phyloP scores from a whole-genome alignment of 2,329 filamentous ascomycete genomes.

The Ceratocystis albifundus region DNA sequence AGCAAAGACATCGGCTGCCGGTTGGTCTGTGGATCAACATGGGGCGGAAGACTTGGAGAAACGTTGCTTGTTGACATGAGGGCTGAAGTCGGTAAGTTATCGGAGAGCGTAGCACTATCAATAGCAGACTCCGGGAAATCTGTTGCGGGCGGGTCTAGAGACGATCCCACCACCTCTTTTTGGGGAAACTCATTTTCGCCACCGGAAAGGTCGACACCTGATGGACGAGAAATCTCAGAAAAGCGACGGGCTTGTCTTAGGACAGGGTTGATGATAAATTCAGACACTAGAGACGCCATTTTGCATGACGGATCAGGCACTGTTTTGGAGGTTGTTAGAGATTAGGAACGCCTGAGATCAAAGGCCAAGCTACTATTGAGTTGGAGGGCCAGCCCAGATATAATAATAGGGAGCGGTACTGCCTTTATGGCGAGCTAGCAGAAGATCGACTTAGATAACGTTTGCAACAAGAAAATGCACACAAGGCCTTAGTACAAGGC shows the following conservation, averaged over 20 bases:
- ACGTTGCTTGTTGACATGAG: not conserved
- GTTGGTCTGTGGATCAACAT: not conserved
- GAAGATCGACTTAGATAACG: not conserved
- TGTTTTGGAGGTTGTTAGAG: not conserved
- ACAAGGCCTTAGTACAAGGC: not conserved
- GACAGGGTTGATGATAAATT: constrained; percentile 55
- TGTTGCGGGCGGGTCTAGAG: constrained; percentile 8
- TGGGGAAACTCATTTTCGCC: constrained; percentile 30
- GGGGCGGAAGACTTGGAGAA: not conserved
- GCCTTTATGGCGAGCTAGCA: not conserved
- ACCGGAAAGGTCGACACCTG: constrained; percentile 30
- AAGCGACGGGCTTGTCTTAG: constrained; percentile 54
- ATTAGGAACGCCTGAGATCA: not conserved
- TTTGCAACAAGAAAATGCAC: not conserved
- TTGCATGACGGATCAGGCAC: not conserved
- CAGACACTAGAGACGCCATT: constrained; percentile 54
- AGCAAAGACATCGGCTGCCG: not conserved
- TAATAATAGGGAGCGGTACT: not conserved
- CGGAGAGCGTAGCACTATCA: not conserved
- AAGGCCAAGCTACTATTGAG: not conserved
- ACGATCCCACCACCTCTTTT: constrained; percentile 25
- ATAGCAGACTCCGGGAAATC: not conserved
- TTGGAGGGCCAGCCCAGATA: not conserved
- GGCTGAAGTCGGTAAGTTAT: not conserved
- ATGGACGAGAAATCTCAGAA: constrained; percentile 38